These are phyloP conservation scores for Ammopiptanthus mongolicus DNA, from an alignment of 306 rosid species.

Conservation along the genomic window DNA sequence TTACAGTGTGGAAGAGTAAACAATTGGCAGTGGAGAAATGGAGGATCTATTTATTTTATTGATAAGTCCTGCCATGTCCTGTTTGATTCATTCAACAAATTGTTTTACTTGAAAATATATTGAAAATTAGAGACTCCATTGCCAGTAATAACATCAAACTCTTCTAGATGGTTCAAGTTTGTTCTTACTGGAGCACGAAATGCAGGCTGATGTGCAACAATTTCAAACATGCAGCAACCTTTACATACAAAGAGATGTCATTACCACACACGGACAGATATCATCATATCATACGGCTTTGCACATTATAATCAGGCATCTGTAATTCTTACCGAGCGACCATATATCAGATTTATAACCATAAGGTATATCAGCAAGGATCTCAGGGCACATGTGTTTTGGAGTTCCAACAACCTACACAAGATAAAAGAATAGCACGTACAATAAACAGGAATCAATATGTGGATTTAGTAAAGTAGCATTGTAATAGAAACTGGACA, in stretches of 20 bases:
- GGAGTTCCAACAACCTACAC: slow-evolving; percentile 84
- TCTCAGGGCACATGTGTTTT: slow-evolving; percentile 89
- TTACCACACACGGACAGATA: slow-evolving; percentile 10
- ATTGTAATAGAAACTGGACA: not conserved
- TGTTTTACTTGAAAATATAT: not conserved
- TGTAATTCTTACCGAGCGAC: slow-evolving; percentile 74
- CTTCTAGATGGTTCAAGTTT: not conserved
- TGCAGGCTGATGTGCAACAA: slow-evolving; percentile 84
- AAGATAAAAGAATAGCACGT: slow-evolving; percentile 18
- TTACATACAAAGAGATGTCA: slow-evolving; percentile 22
- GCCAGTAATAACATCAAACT: not conserved
- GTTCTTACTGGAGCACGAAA: slow-evolving; percentile 83
- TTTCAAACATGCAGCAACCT: slow-evolving; percentile 96
- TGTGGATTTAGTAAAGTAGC: slow-evolving; percentile 15
- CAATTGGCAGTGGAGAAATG: slow-evolving; percentile 86
- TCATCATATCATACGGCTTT: not conserved
- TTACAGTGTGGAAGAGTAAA: slow-evolving; percentile 80
- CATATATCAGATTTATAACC: slow-evolving; percentile 93
- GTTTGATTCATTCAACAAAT: slow-evolving; percentile 37
- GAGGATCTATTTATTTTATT: slow-evolving; percentile 85
- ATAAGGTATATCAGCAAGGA: slow-evolving; percentile 86
- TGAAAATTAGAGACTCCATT: slow-evolving; percentile 16
- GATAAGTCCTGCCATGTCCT: slow-evolving; percentile 92
- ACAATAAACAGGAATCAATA: not conserved
- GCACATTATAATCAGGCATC: slow-evolving; percentile 15